phyloP scores from a whole-genome alignment of 2,329 filamentous ascomycete species.

The Penicillium sp. region DNA sequence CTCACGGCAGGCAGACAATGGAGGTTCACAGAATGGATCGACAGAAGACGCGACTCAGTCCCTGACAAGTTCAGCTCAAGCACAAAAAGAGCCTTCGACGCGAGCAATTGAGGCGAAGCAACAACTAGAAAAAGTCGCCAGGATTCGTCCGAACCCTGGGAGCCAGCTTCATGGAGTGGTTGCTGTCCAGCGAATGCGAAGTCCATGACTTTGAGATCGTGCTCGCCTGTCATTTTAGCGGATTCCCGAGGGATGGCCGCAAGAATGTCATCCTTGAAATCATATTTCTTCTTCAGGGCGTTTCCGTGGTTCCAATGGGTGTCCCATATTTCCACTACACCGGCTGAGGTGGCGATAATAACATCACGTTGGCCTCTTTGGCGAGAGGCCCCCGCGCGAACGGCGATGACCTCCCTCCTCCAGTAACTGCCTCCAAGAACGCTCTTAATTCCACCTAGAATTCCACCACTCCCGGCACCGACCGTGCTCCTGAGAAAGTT shows the following conservation, averaged over 20 bases:
- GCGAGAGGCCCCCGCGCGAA: conserved; percentile 68
- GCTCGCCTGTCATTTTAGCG: conserved; percentile 51
- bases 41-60: conserved; percentile 56
- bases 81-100: conserved; percentile 65
- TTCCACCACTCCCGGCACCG: conserved; percentile 57
- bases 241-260: conserved; percentile 59
- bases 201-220: conserved; percentile 72
- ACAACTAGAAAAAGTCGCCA: conserved; percentile 60
- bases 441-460: conserved; percentile 78
- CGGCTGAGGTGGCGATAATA: conserved; percentile 73
- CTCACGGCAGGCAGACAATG: conserved; percentile 55
- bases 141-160: conserved; percentile 48
- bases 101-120: conserved; percentile 51
- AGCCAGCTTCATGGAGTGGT: conserved; percentile 42
- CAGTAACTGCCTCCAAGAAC: conserved; percentile 67
- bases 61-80: conserved; percentile 66
- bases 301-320: conserved; percentile 84
- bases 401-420: conserved; percentile 75
- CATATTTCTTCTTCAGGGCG: conserved; percentile 67
- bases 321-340: conserved; percentile 79
- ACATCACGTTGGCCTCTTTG: conserved; percentile 81
- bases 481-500: conserved; percentile 68
- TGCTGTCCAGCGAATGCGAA: conserved; percentile 59
- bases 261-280: conserved; percentile 64
- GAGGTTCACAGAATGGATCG: conserved; percentile 65